Base-by-base conservation (phyloP, 148 eudicot species). In the Persicaria tinctoria region DNA sequence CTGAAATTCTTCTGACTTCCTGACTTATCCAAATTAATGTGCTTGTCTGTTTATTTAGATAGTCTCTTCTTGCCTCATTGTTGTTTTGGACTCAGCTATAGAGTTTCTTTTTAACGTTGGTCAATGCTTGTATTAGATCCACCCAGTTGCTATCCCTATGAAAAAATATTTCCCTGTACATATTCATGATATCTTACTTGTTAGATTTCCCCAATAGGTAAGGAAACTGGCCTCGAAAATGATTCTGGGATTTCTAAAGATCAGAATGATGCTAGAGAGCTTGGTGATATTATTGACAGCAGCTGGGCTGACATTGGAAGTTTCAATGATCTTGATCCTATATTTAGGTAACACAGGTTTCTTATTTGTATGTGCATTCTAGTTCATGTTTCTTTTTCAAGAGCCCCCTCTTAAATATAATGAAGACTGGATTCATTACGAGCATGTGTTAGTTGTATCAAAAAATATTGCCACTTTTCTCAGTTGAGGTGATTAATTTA, bases 251-350 rank as follows among this genome's bases (percentile, higher is more conserved):
- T 78, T 81, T 82, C 86, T 44, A 74, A 80, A 56, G 81, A 77
- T 76, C 90, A 75, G 44, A 81, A 75, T 11, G 90, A 87, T 11
- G 87, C 84, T 49, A 78, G 74, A 75, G 90, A 88, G 76, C 84
- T 86, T 76, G 83, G 85, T 74, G 93, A 89, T 75, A 79, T 91
- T 72, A 89, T 89, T 79, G 87, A 85, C 79, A 87, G 86, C 79
- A 82, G 85, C 73, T 93, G 98, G 97, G 88, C 84, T 78, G 85
- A 82, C 81, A 86, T 93, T 82, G 98, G 90, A 75, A 89, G 93
- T 78, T 91, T 89, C 74, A 92, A 93, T 81, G 98, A 91, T 83
- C 90, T 93, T 62, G 93, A 91, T 78, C 85, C 84, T 70, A 93
- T 93, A 70, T 91, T 93, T 82, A 91, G 98, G 98, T 93, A 85